Evolutionary conservation across 1,284 basidiomycete species (phyloP).

Genomic region (Apiotrichum gracile): DNA sequence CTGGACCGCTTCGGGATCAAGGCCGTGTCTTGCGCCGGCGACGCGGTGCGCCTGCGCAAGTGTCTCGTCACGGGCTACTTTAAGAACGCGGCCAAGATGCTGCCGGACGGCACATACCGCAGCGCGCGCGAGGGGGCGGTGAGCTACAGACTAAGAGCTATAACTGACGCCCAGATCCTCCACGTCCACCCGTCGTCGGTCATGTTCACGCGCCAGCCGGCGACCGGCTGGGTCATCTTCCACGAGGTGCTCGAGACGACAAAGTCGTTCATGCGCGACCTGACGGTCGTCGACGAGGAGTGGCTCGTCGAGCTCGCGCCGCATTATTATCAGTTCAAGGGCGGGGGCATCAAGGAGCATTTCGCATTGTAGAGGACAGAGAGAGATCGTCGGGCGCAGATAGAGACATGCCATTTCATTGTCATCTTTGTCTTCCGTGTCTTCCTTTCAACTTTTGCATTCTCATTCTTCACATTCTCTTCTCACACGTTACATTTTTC

Average conservation of each 20-base stretch:
- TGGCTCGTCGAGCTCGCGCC: conserved; percentile 52
- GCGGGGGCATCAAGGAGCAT: conserved; percentile 41
- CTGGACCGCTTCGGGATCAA: conserved; percentile 78
- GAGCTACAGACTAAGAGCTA: conserved; percentile 31
- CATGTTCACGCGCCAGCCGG: conserved; percentile 83
- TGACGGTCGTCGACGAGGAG: conserved; percentile 53
- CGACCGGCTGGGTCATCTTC: conserved; percentile 86
- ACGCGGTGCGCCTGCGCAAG: conserved; percentile 66
- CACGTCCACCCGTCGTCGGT: conserved; percentile 92
- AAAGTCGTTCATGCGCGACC: conserved; percentile 61
- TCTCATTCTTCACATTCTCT: neutral
- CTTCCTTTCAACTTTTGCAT: neutral
- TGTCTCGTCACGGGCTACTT: conserved; percentile 91
- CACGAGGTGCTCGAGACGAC: conserved; percentile 95
- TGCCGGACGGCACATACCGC: conserved; percentile 80
- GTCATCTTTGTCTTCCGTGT: too few species aligned
- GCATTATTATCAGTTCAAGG: conserved; percentile 44
- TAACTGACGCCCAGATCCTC: conserved; percentile 55
- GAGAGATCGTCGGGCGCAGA: too few species aligned
- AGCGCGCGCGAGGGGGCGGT: conserved; percentile 76
- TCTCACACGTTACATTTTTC: too few species aligned
- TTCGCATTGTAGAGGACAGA: neutral
- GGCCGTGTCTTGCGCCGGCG: conserved; percentile 73
- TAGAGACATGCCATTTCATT: too few species aligned
- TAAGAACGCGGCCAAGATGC: conserved; percentile 84